These are phyloP conservation scores for Gentiana straminea DNA, from an alignment of 257 asterid genomes.

Conservation along the genomic window DNA sequence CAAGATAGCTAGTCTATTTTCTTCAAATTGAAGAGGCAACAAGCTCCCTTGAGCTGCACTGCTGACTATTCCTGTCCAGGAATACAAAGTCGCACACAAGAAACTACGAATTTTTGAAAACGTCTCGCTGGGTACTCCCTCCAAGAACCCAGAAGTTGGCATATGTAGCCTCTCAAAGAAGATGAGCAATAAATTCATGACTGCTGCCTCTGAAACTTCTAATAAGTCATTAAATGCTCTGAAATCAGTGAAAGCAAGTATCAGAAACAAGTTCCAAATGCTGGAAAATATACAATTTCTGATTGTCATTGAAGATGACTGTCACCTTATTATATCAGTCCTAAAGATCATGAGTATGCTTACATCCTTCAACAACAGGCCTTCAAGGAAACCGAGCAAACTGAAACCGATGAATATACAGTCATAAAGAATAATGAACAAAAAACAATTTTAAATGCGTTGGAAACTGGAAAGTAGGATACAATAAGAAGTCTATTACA, in stretches of 20 bases:
- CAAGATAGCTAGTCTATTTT: constrained; percentile 44
- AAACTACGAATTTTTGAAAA: constrained; percentile 29
- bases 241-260: constrained; percentile 27
- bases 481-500: too few species aligned
- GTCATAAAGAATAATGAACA: too few species aligned
- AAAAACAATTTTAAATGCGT: too few species aligned
- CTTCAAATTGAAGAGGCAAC: constrained; percentile 25
- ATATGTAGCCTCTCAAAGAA: constrained; percentile 57
- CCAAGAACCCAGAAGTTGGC: constrained; percentile 28
- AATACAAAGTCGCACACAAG: constrained; percentile 30
- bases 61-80: constrained; percentile 38
- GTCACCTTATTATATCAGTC: constrained; percentile 52
- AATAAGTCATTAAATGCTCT: constrained; percentile 64
- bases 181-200: constrained; percentile 42
- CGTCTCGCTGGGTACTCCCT: constrained; percentile 28
- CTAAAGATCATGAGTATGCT: constrained; percentile 35
- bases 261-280: neutral
- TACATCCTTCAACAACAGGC: constrained; percentile 47
- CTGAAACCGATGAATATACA: constrained; percentile 25
- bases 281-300: neutral
- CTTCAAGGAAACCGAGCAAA: constrained; percentile 48
- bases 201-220: constrained; percentile 47
- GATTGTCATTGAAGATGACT: neutral
- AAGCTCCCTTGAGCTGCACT: constrained; percentile 24
- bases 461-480: too few species aligned